Conservation (phyloP, 1,284 basidiomycete species). For the Cutaneotrichosporon mucoides region DNA sequence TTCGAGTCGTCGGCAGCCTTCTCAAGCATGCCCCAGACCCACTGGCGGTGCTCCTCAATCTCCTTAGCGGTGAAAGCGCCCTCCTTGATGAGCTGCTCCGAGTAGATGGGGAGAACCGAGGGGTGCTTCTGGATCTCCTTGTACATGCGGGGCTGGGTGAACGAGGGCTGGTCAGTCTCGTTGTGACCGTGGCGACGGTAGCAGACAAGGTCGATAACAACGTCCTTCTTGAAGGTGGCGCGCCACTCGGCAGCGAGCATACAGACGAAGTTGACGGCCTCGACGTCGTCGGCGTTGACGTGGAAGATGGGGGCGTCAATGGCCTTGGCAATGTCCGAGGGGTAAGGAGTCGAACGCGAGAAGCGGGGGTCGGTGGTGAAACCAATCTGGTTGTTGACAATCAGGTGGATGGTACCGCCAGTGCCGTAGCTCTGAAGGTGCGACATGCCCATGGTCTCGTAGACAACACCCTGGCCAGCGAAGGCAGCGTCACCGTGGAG, state of each 20-base stretch:
- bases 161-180: slow-evolving; percentile 98
- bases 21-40: slow-evolving; percentile 99
- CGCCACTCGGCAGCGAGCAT: slow-evolving; percentile 97
- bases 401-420: slow-evolving; percentile 95
- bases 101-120: slow-evolving; percentile 86
- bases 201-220: slow-evolving; percentile 97
- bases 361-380: slow-evolving; percentile 99
- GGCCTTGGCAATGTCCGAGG: slow-evolving; percentile 98
- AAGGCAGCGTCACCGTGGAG: slow-evolving; percentile 99
- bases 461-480: slow-evolving; percentile 96
- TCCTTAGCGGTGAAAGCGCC: slow-evolving; percentile 93
- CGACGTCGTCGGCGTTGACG: slow-evolving; percentile 98
- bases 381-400: slow-evolving; percentile 99
- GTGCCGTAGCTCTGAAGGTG: slow-evolving; percentile 93
- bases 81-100: slow-evolving; percentile 83
- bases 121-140: slow-evolving; percentile 93
- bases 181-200: slow-evolving; percentile 99
- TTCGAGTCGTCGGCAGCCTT: slow-evolving; percentile 84
- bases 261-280: slow-evolving; percentile 97
- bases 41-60: slow-evolving; percentile 97
- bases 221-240: slow-evolving; percentile 98
- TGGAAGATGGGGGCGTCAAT: slow-evolving; percentile 99
- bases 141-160: slow-evolving; percentile 99
- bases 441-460: slow-evolving; percentile 99
- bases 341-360: slow-evolving; percentile 95